Evolutionary conservation across 257 asterid species (phyloP).

Genomic region (Solanum chiquidenum): DNA sequence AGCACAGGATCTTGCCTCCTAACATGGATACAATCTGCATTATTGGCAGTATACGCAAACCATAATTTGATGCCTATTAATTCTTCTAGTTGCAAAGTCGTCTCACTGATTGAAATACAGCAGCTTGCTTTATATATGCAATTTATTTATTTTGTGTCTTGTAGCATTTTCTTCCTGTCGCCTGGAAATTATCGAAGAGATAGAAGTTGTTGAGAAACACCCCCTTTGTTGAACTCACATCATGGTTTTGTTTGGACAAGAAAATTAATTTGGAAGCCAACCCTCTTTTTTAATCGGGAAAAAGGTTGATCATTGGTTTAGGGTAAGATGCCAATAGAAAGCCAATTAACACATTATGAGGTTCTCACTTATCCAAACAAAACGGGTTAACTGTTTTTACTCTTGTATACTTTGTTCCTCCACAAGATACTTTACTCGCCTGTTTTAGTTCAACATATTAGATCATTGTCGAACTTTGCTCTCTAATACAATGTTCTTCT

Average conservation of each 20-base stretch:
- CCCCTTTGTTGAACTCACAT: background rate
- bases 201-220: background rate
- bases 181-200: background rate
- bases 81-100: background rate
- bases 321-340: background rate
- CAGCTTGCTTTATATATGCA: background rate
- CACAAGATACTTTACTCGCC: background rate
- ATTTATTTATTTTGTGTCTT: background rate
- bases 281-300: background rate
- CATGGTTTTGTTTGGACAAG: background rate
- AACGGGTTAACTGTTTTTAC: background rate
- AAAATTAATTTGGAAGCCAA: background rate
- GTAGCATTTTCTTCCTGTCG: background rate
- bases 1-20: background rate
- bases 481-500: background rate
- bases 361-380: background rate
- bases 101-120: background rate
- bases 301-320: background rate
- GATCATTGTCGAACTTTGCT: background rate
- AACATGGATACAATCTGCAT: background rate
- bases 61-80: background rate
- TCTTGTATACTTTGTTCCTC: background rate
- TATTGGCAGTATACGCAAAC: background rate
- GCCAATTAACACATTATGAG: background rate
- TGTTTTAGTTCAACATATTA: background rate